Evolutionary conservation across 768 basidiomycete species (phyloP).

Genomic region (Cystofilobasidium ferigula): DNA sequence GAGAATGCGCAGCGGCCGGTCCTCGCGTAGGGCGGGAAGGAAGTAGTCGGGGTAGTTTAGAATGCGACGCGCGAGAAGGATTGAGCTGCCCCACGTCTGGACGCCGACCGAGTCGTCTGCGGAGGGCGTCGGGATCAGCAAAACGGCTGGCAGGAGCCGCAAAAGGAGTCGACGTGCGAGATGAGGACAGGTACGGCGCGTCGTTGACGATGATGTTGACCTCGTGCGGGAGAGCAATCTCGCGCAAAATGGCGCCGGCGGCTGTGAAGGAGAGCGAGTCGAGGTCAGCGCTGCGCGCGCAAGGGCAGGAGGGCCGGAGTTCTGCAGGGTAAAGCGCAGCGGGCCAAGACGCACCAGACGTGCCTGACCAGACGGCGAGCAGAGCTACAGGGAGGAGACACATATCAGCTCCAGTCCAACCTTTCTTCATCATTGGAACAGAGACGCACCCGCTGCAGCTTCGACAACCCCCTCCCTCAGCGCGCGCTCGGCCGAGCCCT

Average conservation of each 20-base stretch:
- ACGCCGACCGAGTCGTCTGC: slow-evolving; percentile 41
- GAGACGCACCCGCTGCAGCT: slow-evolving; percentile 47
- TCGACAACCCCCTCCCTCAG: slow-evolving; percentile 44
- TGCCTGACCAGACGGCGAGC: slow-evolving; percentile 27
- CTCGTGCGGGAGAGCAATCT: slow-evolving; percentile 13
- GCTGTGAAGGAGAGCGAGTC: slow-evolving; percentile 1
- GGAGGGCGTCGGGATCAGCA: too few species aligned
- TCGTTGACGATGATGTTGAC: slow-evolving; percentile 23
- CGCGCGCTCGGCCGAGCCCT: slow-evolving; percentile 38
- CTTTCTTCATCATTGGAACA: not conserved
- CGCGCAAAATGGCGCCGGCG: slow-evolving; percentile 22
- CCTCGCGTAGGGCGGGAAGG: slow-evolving; percentile 24
- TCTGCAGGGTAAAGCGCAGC: too few species aligned
- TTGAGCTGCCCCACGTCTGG: slow-evolving; percentile 74
- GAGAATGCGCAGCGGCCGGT: slow-evolving; percentile 43
- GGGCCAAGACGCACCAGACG: slow-evolving; percentile 12
- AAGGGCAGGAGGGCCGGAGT: too few species aligned
- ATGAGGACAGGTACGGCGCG: slow-evolving; percentile 19
- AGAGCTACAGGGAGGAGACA: slow-evolving; percentile 46
- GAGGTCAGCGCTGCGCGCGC: slow-evolving; percentile 19
- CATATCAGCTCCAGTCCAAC: slow-evolving; percentile 44
- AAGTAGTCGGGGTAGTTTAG: slow-evolving; percentile 45
- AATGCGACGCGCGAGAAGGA: slow-evolving; percentile 57
- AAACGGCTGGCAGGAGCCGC: not conserved
- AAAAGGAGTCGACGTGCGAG: slow-evolving; percentile 2